Evolutionary conservation across 2,329 filamentous ascomycete species (phyloP), one percentile per base, ranked within the genome.

Genomic region (Monilinia vaccinii-corymbosi): DNA sequence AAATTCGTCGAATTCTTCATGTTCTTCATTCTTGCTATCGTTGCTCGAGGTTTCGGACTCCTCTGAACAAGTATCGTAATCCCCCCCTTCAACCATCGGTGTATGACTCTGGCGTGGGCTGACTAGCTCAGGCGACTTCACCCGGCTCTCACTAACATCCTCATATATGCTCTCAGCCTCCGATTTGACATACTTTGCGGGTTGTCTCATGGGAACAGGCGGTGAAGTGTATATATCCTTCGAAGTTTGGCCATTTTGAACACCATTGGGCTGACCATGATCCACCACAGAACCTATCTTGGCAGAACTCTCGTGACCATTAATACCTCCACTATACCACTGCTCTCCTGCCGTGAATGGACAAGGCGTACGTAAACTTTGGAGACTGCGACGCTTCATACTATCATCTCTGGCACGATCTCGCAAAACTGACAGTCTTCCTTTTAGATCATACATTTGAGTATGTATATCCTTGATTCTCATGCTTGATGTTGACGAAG

Each of bases 361-460:
- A 83, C 81, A 48, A 78, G 85, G 71, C 77, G 86, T 31, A 45
- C 83, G 78, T 61, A 87, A 70, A 65, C 77, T 85, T 65, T 85
- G 81, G 53, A 85, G 71, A 71, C 84, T 88, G 56, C 81, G 79
- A 58, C 86, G 78, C 62, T 80, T 78, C 66, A 88, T 73, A 59
- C 77, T 82, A 64, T 89, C 86, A 66, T 87, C 84, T 56, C 83
- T 78, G 11, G 83, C 81, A 61, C 81, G 80, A 63, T 85, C 80
- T 67, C 84, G 83, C 42, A 89, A 72, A n/a, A 77, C 81, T 6
- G 85, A 86, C 42, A 89, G 84, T 62, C 84, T 83, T 62, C 83
- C 84, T 68, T 85, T 85, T 42, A 89, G 73, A 61, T 84, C 84
- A 57, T 83, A 80, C 81, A 89, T 85, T 71, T 89, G 85, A 65